Conservation (phyloP, 2,329 filamentous ascomycete species). For the Cladosporium velox region DNA sequence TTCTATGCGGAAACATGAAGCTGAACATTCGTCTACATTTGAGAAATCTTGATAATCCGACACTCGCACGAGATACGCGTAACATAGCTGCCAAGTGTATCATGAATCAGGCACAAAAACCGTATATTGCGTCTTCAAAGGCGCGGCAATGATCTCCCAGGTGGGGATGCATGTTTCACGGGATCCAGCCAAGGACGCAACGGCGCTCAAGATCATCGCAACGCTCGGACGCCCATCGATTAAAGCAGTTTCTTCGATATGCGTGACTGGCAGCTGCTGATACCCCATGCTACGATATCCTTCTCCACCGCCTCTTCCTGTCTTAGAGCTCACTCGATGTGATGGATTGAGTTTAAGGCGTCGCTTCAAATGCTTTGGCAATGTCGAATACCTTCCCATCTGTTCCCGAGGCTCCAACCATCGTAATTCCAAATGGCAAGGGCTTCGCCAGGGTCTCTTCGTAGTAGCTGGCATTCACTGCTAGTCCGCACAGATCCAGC, state of each 20-base stretch:
- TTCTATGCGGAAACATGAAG: background rate
- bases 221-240: background rate
- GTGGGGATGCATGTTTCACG: background rate
- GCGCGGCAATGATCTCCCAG: background rate
- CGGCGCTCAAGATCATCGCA: background rate
- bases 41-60: background rate
- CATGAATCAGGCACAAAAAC: background rate
- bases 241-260: background rate
- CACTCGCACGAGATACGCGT: background rate
- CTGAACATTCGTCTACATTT: background rate
- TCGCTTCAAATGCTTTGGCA: constrained; percentile 37
- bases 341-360: background rate
- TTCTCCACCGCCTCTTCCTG: background rate
- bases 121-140: background rate
- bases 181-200: background rate
- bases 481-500: constrained; percentile 57
- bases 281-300: background rate
- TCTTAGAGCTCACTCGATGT: background rate
- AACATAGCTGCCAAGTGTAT: background rate
- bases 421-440: constrained; percentile 46
- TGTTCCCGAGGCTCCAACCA: constrained; percentile 41
- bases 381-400: constrained; percentile 46
- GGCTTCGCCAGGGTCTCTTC: constrained; percentile 28
- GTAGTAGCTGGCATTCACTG: constrained; percentile 54
- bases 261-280: background rate